Base-by-base conservation (phyloP, 2,329 filamentous ascomycete genomes). In the Anisogramma anomala region DNA sequence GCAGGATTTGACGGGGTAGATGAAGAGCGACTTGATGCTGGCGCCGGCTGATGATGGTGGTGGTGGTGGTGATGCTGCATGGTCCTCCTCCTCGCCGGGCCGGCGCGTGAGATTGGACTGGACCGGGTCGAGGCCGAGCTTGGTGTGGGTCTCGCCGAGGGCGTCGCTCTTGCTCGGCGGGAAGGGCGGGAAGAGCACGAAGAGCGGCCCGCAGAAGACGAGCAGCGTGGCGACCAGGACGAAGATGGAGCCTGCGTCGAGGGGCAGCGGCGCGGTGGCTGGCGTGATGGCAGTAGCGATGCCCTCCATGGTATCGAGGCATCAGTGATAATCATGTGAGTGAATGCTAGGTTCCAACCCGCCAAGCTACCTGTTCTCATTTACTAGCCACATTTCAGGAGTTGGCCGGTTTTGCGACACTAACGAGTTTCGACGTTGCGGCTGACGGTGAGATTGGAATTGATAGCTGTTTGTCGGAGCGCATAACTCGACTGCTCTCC, bases 1-100 rank as follows among this genome's bases (percentile, higher is more conserved):
- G 58, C 86, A 94, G 42, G 82, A 85, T 63, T 93, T 89, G 58
- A 94, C 64, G 1, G 88, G 87, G 58, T 91, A 89, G 45, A 87
- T 72, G 63, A 79, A 80, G 38, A 94, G 66, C 41, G 82, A 83
- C 58, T 85, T 61, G 38, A 72, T 56, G 15, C 41, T 48, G 5
- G 52, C 42, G 46, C 43, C 10, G 4, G 20, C 18, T 28, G 52
- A 36, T 25, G 43, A 26, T 49, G 52, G 43, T 35, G 47, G 46
- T 7, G 52, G 43, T 23, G 50, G 23, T 10, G 15, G 10, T 8
- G 22, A 15, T n/a, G n/a, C 22, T 23, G 22, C 22, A 9, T 23
- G 17, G 4, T 18, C 8, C 18, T 18, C 26, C 30, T 19, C 3
- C n/a, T n/a, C n/a, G 6, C 14, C 14, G 5, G 40, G 15, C 35